phyloP scores from a whole-genome alignment of 352 stramenopile genomes.

The Thalassiosira ordinaria region DNA sequence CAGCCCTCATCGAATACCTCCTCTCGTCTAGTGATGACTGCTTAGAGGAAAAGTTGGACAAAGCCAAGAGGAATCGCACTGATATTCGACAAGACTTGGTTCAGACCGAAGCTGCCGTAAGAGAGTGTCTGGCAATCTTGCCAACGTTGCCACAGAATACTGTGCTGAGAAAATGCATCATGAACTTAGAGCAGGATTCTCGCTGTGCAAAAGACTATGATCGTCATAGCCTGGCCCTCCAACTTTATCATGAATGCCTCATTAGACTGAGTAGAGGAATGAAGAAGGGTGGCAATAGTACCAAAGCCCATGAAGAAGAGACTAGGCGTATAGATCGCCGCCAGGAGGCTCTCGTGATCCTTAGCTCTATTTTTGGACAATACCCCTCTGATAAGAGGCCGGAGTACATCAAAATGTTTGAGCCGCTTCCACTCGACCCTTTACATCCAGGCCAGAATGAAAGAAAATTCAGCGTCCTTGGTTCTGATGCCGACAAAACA shows the following conservation, averaged over 20 bases:
- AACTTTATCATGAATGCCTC: slow-evolving; percentile 68
- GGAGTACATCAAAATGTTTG: slow-evolving; percentile 71
- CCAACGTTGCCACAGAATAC: slow-evolving; percentile 54
- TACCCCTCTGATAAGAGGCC: slow-evolving; percentile 58
- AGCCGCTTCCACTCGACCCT: slow-evolving; percentile 59
- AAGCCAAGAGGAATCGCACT: not conserved
- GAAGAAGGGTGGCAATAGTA: slow-evolving; percentile 56
- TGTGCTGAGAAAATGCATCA: slow-evolving; percentile 69
- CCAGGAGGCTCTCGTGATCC: slow-evolving; percentile 73
- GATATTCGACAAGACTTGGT: slow-evolving; percentile 59
- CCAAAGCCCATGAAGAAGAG: slow-evolving; percentile 63
- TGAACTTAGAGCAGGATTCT: slow-evolving; percentile 62
- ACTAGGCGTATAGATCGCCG: slow-evolving; percentile 67
- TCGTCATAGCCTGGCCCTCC: slow-evolving; percentile 61
- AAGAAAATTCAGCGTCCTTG: slow-evolving; percentile 48
- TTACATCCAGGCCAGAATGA: slow-evolving; percentile 14
- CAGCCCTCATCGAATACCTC: slow-evolving; percentile 56
- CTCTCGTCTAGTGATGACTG: slow-evolving; percentile 33
- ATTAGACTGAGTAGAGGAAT: slow-evolving; percentile 44
- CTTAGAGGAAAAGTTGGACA: slow-evolving; percentile 4
- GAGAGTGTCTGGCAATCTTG: slow-evolving; percentile 52
- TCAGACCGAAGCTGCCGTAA: slow-evolving; percentile 43
- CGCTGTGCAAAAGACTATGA: slow-evolving; percentile 68
- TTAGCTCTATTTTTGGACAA: slow-evolving; percentile 76
- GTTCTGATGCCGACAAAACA: slow-evolving; percentile 25